phyloP scores from a whole-genome alignment of 805 yeast genomes.

The Kodamaea jinghongensis region DNA sequence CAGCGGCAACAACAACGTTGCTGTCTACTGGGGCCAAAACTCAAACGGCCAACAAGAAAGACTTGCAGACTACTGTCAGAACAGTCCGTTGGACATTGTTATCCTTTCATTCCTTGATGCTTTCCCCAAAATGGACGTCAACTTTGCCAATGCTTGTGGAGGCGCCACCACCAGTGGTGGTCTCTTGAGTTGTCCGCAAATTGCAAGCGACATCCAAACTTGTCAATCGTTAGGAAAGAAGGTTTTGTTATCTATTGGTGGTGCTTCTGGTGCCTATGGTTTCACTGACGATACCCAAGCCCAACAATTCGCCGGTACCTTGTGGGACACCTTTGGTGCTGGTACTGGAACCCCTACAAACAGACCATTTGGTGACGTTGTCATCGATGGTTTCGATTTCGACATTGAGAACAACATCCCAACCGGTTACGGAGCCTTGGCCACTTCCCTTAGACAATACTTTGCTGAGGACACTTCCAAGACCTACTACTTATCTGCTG shows the following conservation, averaged over 20 bases:
- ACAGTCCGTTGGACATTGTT: conserved; percentile 13
- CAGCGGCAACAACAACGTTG: conserved; percentile 12
- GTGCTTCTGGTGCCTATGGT: conserved; percentile 40
- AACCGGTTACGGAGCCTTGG: conserved; percentile 64
- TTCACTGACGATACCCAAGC: conserved; percentile 31
- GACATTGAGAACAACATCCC: conserved; percentile 64
- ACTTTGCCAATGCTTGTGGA: conserved; percentile 16
- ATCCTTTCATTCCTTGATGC: conserved; percentile 13
- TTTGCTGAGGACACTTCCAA: conserved; percentile 39
- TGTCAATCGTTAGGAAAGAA: conserved; percentile 82
- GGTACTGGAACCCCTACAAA: conserved; percentile 18
- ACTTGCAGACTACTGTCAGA: conserved; percentile 14
- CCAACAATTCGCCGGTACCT: conserved; percentile 24
- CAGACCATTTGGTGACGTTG: conserved; percentile 66
- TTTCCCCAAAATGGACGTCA: conserved; percentile 13
- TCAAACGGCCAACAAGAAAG: conserved; percentile 13
- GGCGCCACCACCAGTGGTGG: conserved; percentile 14
- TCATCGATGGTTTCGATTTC: conserved; percentile 80
- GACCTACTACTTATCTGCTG: conserved; percentile 74
- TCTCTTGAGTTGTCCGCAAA: conserved; percentile 18
- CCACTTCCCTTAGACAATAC: conserved; percentile 28
- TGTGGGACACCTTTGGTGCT: conserved; percentile 27
- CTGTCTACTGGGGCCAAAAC: conserved; percentile 20
- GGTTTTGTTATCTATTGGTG: conserved; percentile 71
- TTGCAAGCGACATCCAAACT: conserved; percentile 60